Percentiles rank a stretch among this genome's conserved stretches.
Conservation (phyloP, 176 grass and related monocot species). For the Phoenix roebelenii region DNA sequence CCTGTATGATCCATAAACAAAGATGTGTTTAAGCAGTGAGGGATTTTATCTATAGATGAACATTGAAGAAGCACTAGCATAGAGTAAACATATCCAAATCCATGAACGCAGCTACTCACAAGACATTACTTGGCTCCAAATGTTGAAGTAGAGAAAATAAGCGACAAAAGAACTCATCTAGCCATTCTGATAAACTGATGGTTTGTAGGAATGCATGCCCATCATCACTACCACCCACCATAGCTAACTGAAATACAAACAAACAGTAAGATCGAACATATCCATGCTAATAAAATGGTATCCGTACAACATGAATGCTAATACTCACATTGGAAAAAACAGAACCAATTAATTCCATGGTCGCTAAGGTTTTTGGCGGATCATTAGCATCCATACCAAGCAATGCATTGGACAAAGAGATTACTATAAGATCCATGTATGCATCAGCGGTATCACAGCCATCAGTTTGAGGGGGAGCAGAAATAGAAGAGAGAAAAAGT, state of each 20-base stretch:
- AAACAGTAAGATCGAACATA: conserved; percentile 8
- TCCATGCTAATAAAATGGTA: neutral
- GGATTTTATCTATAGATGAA: neutral
- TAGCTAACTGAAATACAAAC: conserved; percentile 44
- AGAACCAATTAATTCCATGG: conserved; percentile 88
- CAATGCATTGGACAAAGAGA: conserved; percentile 86
- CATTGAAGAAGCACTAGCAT: neutral
- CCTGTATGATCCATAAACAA: conserved; percentile 38
- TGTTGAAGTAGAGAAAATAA: conserved; percentile 87
- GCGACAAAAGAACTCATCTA: conserved; percentile 84
- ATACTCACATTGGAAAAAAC: conserved; percentile 91
- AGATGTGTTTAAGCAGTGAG: too few relatives aligned
- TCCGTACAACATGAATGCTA: conserved; percentile 8
- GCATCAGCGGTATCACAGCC: conserved; percentile 27
- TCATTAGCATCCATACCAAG: conserved; percentile 99
- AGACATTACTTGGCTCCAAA: conserved; percentile 78
- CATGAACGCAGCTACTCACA: conserved; percentile 39
- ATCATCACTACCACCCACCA: conserved; percentile 43
- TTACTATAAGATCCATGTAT: conserved; percentile 55
- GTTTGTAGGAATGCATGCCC: conserved; percentile 58
- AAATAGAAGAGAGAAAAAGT: conserved; percentile 55
- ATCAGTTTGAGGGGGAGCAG: conserved; percentile 38
- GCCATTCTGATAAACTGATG: conserved; percentile 61
- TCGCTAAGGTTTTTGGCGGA: conserved; percentile 91
- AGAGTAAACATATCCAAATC: neutral